Conservation (phyloP, 2,329 filamentous ascomycete species). For the Fusarium verticillioides region DNA sequence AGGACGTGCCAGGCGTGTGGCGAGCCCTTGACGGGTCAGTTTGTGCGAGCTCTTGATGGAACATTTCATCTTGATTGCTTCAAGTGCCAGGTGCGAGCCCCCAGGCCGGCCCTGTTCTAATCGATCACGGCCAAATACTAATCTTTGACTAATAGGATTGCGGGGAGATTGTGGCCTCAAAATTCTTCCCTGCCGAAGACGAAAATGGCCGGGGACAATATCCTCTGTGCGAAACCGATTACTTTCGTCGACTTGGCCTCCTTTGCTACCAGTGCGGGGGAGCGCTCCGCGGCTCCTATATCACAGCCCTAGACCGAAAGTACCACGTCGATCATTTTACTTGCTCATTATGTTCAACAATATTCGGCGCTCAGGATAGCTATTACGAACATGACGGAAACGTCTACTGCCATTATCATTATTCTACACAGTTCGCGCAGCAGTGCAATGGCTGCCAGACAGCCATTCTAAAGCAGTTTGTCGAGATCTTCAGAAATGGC, state of each 20-base stretch:
- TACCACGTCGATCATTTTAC: conserved; percentile 99
- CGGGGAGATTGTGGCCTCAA: conserved; percentile 95
- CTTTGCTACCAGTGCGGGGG: conserved; percentile 93
- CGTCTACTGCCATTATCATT: conserved; percentile 99
- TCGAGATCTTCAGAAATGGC: conserved; percentile 97
- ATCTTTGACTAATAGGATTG: conserved; percentile 75
- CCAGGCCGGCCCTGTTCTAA: neutral
- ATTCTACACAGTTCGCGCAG: conserved; percentile 96
- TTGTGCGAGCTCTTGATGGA: conserved; percentile 90
- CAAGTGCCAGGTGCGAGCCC: conserved; percentile 80
- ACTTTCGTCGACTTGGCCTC: conserved; percentile 91
- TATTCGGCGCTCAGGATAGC: conserved; percentile 98
- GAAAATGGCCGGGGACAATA: conserved; percentile 88
- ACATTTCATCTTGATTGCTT: conserved; percentile 99
- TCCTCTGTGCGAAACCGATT: conserved; percentile 96
- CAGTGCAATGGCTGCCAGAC: conserved; percentile 97
- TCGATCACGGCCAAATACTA: conserved; percentile 23
- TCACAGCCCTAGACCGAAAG: conserved; percentile 96
- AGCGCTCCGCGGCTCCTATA: conserved; percentile 94
- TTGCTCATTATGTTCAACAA: conserved; percentile 93
- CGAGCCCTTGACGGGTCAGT: conserved; percentile 90
- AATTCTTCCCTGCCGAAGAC: conserved; percentile 97
- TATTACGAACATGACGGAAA: conserved; percentile 98
- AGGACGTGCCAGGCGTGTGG: conserved; percentile 88
- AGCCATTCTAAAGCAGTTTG: conserved; percentile 97